phyloP scores from a whole-genome alignment of 2,329 filamentous ascomycete species.

The Fusarium udum region DNA sequence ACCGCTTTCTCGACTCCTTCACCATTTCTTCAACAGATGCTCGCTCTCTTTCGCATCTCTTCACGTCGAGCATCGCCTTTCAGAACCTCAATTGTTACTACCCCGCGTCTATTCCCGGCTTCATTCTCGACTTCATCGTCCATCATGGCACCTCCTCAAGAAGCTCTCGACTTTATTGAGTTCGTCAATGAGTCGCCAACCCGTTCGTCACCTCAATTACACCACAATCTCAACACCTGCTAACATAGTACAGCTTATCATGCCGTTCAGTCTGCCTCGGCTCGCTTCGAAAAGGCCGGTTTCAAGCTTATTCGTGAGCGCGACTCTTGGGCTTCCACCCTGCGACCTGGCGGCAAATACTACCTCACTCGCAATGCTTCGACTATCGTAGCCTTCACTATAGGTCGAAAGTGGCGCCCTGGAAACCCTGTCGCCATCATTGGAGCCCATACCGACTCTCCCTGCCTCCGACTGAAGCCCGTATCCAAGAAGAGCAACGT shows the following conservation, averaged over 20 bases:
- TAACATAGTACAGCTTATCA: slow-evolving; percentile 78
- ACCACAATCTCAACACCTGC: background rate
- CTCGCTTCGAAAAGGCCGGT: slow-evolving; percentile 81
- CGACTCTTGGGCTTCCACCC: slow-evolving; percentile 83
- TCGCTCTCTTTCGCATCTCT: slow-evolving; percentile 24
- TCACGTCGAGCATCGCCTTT: slow-evolving; percentile 18
- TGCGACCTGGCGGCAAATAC: slow-evolving; percentile 92
- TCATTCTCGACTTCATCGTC: slow-evolving; percentile 45
- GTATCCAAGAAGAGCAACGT: slow-evolving; percentile 87
- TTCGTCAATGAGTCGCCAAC: slow-evolving; percentile 96
- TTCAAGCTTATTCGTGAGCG: slow-evolving; percentile 91
- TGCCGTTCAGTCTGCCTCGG: slow-evolving; percentile 81
- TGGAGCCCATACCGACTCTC: slow-evolving; percentile 95
- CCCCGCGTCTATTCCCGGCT: slow-evolving; percentile 4
- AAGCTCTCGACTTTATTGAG: slow-evolving; percentile 85
- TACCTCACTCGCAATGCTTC: slow-evolving; percentile 94
- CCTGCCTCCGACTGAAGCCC: slow-evolving; percentile 90
- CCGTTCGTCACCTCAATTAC: slow-evolving; percentile 64
- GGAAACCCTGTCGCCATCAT: slow-evolving; percentile 94
- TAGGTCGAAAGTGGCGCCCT: slow-evolving; percentile 89
- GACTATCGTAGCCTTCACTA: slow-evolving; percentile 90
- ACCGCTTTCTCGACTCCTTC: slow-evolving; percentile 19
- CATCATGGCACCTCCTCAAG: slow-evolving; percentile 62
- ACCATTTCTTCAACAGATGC: slow-evolving; percentile 32
- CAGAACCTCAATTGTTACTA: slow-evolving; percentile 22